Evolutionary conservation across 306 rosid species (phyloP), one percentile per base, ranked within the genome.

Genomic region (Datisca glomerata): DNA sequence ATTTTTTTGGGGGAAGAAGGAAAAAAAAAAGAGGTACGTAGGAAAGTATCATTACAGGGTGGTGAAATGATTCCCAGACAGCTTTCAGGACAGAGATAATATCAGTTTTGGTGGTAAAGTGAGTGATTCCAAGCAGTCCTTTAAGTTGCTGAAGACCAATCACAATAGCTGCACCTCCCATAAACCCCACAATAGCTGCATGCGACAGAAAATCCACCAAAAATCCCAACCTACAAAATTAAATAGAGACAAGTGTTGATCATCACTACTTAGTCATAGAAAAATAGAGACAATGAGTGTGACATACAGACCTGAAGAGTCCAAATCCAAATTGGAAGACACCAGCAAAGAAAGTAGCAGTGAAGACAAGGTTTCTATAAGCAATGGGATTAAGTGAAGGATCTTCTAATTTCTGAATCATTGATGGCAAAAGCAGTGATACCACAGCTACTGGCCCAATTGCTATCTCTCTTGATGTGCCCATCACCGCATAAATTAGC

Each of bases 391-490:
- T 76, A 18, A 40, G 43, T 4, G 27, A 55, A 37, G 96, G 96
- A 45, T 76, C 81, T 47, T 58, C 43, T 3, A 76, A 11, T 45
- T 79, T 74, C 61, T 60, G 64, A 8, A 79, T 46, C 96, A 86
- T 79, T 4, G 96, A 73, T 3, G 81, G 79, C 51, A 86, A 45
- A 33, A 82, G 73, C 46, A 81, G 45, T 0, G 96, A 86, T 29
- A 82, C 87, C 45, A 86, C 85, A 0, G 96, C 94, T 16, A 86
- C 96, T 1, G 96, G 94, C 41, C 93, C 96, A 42, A 86, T 68
- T 19, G 96, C 94, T 42, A 79, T 69, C 51, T 86, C 81, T 56
- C 87, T 71, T 0, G 96, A 81, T 12, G 69, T 79, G 51, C 96
- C 96, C 87, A 81, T 76, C n/a, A 76, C 71, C 48, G 94, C 86